Evolutionary conservation across 305 asterid genomes (phyloP).

Genomic region (Solanum chacoense): DNA sequence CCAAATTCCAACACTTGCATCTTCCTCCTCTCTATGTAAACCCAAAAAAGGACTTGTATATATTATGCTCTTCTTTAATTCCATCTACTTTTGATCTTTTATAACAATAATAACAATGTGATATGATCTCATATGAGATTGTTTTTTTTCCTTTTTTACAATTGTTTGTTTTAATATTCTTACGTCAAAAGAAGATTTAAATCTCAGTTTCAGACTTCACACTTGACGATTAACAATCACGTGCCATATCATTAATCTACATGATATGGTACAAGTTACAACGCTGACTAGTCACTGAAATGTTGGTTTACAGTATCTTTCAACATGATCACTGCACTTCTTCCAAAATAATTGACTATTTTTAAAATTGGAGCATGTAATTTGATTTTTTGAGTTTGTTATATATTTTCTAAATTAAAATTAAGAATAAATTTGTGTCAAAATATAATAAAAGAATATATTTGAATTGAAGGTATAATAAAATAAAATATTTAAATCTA

Average conservation of each 20-base stretch:
- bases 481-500: too few species aligned
- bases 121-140: neutral
- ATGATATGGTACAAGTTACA: neutral
- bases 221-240: neutral
- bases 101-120: neutral
- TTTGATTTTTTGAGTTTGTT: neutral
- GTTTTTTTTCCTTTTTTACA: neutral
- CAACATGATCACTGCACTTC: neutral
- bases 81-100: neutral
- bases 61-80: neutral
- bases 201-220: neutral
- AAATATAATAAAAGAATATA: neutral
- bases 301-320: neutral
- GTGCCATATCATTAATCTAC: neutral
- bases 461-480: too few species aligned
- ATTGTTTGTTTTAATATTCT: neutral
- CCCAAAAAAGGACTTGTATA: neutral
- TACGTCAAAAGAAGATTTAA: neutral
- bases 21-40: neutral
- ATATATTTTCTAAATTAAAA: neutral
- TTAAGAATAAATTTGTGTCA: neutral
- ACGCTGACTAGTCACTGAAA: neutral
- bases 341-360: neutral
- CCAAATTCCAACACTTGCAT: neutral
- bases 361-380: neutral